These are phyloP conservation scores for Onygenales sp. DNA, from an alignment of 2,329 filamentous ascomycete species.

Conservation along the genomic window DNA sequence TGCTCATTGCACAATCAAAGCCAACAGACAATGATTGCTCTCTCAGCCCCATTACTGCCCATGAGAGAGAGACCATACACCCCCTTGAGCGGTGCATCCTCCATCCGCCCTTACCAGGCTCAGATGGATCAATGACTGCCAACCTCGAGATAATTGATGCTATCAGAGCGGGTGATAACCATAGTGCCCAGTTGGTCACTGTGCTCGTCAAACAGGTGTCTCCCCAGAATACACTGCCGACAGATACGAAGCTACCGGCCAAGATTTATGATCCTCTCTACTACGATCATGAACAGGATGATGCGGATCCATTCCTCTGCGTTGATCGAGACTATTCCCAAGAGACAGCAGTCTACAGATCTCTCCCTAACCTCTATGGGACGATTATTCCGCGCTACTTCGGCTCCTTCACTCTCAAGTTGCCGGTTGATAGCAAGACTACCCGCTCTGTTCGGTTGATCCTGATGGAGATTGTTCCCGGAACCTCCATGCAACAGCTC, in stretches of 20 bases:
- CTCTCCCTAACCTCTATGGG: slow-evolving; percentile 3
- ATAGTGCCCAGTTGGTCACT: slow-evolving; percentile 3
- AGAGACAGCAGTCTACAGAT: slow-evolving; percentile 2
- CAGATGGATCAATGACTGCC: not conserved
- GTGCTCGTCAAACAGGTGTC: not conserved
- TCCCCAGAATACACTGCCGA: not conserved
- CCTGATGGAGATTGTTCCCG: slow-evolving; percentile 8
- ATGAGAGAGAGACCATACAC: not conserved
- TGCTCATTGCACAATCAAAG: too few relatives aligned
- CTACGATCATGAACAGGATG: slow-evolving; percentile 4
- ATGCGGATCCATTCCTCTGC: slow-evolving; percentile 4
- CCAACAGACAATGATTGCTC: not conserved
- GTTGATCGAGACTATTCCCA: slow-evolving; percentile 3
- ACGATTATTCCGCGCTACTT: slow-evolving; percentile 4
- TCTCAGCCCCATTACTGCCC: not conserved
- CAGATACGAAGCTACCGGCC: slow-evolving; percentile 2
- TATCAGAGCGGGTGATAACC: slow-evolving; percentile 3
- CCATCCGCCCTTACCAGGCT: not conserved
- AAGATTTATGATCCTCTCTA: slow-evolving; percentile 8
- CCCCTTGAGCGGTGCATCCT: slow-evolving; percentile 1
- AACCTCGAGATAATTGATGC: not conserved
- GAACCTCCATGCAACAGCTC: slow-evolving; percentile 5
- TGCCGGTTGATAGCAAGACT: not conserved
- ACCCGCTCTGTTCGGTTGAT: slow-evolving; percentile 10
- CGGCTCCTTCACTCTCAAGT: slow-evolving; percentile 5